Conservation (phyloP, 345 rosid genomes). For the Geranium rotundifolium region DNA sequence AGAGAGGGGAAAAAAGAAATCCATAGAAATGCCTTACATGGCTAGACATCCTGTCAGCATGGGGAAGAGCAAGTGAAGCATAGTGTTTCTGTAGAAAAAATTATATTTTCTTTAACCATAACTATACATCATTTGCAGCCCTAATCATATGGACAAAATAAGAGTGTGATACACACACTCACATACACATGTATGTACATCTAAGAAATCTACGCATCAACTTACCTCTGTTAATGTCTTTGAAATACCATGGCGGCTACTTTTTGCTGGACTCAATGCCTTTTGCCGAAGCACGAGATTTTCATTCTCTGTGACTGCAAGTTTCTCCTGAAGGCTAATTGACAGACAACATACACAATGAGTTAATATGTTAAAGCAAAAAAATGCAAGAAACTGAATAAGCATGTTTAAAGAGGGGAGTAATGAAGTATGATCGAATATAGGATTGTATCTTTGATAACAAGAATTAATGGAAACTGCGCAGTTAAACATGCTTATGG, state of each 20-base stretch:
- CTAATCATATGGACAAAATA: not conserved
- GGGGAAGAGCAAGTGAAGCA: conserved; percentile 34
- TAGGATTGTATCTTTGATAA: not conserved
- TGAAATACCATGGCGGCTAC: conserved; percentile 26
- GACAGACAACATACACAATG: conserved; percentile 4
- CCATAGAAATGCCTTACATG: conserved; percentile 45
- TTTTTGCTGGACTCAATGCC: conserved; percentile 50
- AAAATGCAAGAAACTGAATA: not conserved
- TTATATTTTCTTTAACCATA: conserved; percentile 3
- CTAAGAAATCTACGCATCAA: not conserved
- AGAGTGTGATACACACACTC: no score
- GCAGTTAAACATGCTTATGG: no score
- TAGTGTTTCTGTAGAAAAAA: conserved; percentile 45
- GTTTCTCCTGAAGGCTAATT: conserved; percentile 62
- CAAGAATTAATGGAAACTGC: no score
- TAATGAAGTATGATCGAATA: no score
- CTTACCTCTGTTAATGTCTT: conserved; percentile 66
- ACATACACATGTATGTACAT: not conserved
- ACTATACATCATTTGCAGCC: not conserved
- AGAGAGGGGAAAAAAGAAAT: conserved; percentile 1
- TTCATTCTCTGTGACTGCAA: conserved; percentile 68
- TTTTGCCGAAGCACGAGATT: conserved; percentile 76
- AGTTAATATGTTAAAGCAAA: not conserved
- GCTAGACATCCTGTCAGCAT: conserved; percentile 39
- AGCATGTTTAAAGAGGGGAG: not conserved